Conservation (phyloP, 1,139 yeast species). For the Debaryomyces coudertii region DNA sequence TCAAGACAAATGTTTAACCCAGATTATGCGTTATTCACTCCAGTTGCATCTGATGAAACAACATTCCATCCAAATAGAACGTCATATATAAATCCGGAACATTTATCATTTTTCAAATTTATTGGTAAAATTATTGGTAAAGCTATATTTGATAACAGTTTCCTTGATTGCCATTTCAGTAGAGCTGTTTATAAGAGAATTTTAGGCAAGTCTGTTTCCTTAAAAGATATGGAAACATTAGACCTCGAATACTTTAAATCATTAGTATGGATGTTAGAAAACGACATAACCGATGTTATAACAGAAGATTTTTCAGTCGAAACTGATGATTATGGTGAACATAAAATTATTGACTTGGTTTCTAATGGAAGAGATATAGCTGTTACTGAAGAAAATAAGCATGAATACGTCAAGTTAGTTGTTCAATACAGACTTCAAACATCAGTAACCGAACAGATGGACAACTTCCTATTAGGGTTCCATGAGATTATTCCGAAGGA, state of each 20-base stretch:
- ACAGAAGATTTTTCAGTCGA: conserved; percentile 96
- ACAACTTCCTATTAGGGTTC: conserved; percentile 83
- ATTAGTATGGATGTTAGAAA: conserved; percentile 93
- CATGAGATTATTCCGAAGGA: conserved; percentile 92
- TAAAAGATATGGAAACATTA: conserved; percentile 93
- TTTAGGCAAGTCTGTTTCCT: conserved; percentile 76
- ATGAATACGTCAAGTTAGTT: conserved; percentile 81
- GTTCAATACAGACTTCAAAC: conserved; percentile 85
- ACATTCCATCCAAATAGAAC: conserved; percentile 96
- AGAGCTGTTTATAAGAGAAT: conserved; percentile 92
- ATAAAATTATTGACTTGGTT: conserved; percentile 73
- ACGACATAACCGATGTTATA: conserved; percentile 93
- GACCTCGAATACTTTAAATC: conserved; percentile 94
- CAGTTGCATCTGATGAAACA: conserved; percentile 89
- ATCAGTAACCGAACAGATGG: conserved; percentile 87
- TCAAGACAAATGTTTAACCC: conserved; percentile 97
- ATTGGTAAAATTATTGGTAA: conserved; percentile 94
- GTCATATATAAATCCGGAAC: conserved; percentile 92
- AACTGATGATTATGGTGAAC: conserved; percentile 93
- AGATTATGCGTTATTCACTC: conserved; percentile 89
- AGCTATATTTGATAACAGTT: conserved; percentile 86
- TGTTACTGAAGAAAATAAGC: conserved; percentile 90
- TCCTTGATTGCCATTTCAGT: conserved; percentile 92
- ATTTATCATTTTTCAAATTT: conserved; percentile 88
- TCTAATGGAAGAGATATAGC: conserved; percentile 83